Base-by-base conservation (phyloP, 2,329 filamentous ascomycete species). In the Arthrobotrys sinensis region DNA sequence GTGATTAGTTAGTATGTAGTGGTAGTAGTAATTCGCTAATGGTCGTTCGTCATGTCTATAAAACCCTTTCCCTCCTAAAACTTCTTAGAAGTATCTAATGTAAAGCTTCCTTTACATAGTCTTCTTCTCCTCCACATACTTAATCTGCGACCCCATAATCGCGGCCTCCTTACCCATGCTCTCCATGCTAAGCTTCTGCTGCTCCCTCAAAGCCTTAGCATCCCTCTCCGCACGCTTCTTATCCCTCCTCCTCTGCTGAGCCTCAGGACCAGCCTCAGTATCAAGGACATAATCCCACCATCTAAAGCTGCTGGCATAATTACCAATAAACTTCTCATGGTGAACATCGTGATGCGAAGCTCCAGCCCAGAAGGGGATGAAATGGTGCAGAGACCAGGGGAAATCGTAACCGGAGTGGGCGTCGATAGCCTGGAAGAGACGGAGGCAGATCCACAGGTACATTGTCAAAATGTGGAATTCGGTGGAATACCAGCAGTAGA, bases 331-430 rank as follows among this genome's bases (percentile, higher is more conserved):
- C 84, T 94, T 93, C 88, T 99, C 96, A 86, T 99, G 96, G 86
- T 99, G 96, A 52, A 94, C 87, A 83, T 99, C 96, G 87, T 99
- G 96, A 86, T 98, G 95, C 82, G 97, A 91, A 69, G 96, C 96
- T 80, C 96, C 96, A 69, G 95, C 95, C 96, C 96, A 99, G 89
- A 99, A 94, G 40, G 96, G 96, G 64, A 99, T 87, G 88, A 98
- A 92, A 85, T 97, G 93, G 85, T 94, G 93, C 86, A 99, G 86
- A 83, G 92, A 95, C 94, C 94, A 99, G 79, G 96, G 96, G 86
- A 99, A 98, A 84, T 99, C 96, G 85, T 98, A 99, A 80, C 96
- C 96, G 83, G 92, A 96, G 88, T 99, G 96, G 34, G 96, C 92
- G 84, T 99, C 96, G 84, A 99, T 96, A 83, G 96, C 96, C 87